Evolutionary conservation across 371 early-diverging fungal species (phyloP).

Genomic region (Fennellomyces sp.): DNA sequence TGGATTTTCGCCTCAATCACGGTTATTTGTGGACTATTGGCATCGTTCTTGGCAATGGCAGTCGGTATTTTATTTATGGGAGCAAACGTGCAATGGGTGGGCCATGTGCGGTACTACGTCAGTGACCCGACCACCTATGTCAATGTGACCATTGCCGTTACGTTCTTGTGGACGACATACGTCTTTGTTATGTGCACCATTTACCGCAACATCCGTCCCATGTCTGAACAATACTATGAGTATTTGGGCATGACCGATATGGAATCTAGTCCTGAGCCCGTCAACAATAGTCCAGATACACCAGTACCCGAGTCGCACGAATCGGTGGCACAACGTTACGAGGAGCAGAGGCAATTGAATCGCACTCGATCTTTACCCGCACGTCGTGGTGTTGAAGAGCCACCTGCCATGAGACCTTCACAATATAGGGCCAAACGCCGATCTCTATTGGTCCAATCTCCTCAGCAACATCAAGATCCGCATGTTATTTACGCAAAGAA

Average conservation of each 20-base stretch:
- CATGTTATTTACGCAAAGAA: slow-evolving; percentile 9
- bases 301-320: background rate
- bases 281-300: background rate
- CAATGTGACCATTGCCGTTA: slow-evolving; percentile 31
- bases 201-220: slow-evolving; percentile 75
- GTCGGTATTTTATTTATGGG: slow-evolving; percentile 43
- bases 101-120: slow-evolving; percentile 34
- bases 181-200: slow-evolving; percentile 67
- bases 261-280: background rate
- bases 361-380: slow-evolving; percentile 16
- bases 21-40: slow-evolving; percentile 29
- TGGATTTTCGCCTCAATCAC: slow-evolving; percentile 40
- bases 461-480: slow-evolving; percentile 14
- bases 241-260: slow-evolving; percentile 26
- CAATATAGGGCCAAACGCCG: slow-evolving; percentile 53
- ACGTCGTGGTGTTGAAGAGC: slow-evolving; percentile 12
- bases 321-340: slow-evolving; percentile 10
- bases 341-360: slow-evolving; percentile 12
- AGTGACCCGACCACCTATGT: slow-evolving; percentile 38
- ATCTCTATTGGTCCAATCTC: slow-evolving; percentile 39
- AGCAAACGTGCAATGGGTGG: slow-evolving; percentile 39
- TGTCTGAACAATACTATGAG: slow-evolving; percentile 64
- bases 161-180: slow-evolving; percentile 44
- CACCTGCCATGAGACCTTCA: slow-evolving; percentile 40
- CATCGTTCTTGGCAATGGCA: slow-evolving; percentile 31